Base-by-base conservation (phyloP, 257 asterid species). In the Solanum pimpinellifolium region DNA sequence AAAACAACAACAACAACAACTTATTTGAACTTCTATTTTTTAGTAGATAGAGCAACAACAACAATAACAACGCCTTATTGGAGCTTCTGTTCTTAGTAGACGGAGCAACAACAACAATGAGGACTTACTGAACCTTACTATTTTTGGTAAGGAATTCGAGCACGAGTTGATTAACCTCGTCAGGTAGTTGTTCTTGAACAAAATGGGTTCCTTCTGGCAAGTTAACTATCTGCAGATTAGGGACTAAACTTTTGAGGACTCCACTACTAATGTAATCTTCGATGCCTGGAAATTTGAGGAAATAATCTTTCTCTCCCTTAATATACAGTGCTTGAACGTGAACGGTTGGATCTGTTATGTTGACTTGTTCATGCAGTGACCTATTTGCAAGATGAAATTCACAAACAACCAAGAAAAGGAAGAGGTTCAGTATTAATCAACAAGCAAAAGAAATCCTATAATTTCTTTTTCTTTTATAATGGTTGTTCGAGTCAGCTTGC, bases 191-290 rank as follows among this genome's bases (percentile, higher is more conserved):
- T 82, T 93, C 98, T 87, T 93, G 98, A 91, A 92, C 88, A 87
- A 94, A 94, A 92, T 93, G 98, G 86, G 89, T 90, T 52, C 96
- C 98, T 92, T 92, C 96, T 1, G 92, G 88, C 60, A 94, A 27
- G 70, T 85, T 83, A 42, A 69, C 88, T 4, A 89, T 91, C 92
- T 91, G 93, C 66, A 87, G 85, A 12, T 92, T 88, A 3, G 93
- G 94, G 5, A 88, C 91, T 25, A 84, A 93, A 0, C 10, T 47
- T 89, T 89, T 92, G 11, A 90, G 90, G 87, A 86, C 49, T 73
- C 89, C 94, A 44, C 89, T 85, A 35, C 89, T 89, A 29, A 92
- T 83, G 91, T 91, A 90, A 14, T 93, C 95, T 29, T 91, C 91
- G 13, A 88, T 62, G 21, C 95, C 96, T 5, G 95, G 94, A 86